Evolutionary conservation across 345 rosid genomes (phyloP), one percentile per base, ranked within the genome.

Genomic region (Arabidopsis arenosa): DNA sequence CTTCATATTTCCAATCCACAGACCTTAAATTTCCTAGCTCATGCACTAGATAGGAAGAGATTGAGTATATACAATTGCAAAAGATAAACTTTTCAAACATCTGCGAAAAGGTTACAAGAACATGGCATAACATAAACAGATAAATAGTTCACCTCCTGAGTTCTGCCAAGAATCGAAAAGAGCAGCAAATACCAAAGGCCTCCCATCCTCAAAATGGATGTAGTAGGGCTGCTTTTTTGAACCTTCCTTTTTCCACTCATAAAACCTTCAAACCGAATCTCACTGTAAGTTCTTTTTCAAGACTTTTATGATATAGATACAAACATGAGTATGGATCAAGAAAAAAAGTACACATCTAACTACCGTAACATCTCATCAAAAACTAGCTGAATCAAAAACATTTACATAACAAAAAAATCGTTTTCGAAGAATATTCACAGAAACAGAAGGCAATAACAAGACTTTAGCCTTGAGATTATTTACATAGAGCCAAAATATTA

Each of bases 241-340:
- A 35, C 91, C 97, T 72, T 92, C 96, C 68, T 89, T 94, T 73
- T 87, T 94, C 97, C 98, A 94, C 86, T 94, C 98, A 69, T 90
- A 94, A 81, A 94, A 94, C 80, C 98, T 90, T 83, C 60, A 65
- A 64, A 58, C 37, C 4, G 1, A 54, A 63, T 56, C 51, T 56
- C 28, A 48, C 45, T 23, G 26, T 23, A 23, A 23, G 26, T 23
- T 23, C 26, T 23, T 23, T 23, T 23, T 23, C 26, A 23, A 23
- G 26, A 23, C 26, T 23, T 23, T 23, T 23, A 23, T 23, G 26
- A 23, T 23, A 23, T 1, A 23, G 26, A 23, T 23, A 23, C 26
- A 23, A 23, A 23, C 26, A 23, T 18, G 21, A 18, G 21, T 18
- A 18, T 18, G 21, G 21, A 18, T 18, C 21, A 18, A 18, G 21